phyloP scores from a whole-genome alignment of 225 moss, liverwort and hornwort genomes.

The Straminergon stramineum region DNA sequence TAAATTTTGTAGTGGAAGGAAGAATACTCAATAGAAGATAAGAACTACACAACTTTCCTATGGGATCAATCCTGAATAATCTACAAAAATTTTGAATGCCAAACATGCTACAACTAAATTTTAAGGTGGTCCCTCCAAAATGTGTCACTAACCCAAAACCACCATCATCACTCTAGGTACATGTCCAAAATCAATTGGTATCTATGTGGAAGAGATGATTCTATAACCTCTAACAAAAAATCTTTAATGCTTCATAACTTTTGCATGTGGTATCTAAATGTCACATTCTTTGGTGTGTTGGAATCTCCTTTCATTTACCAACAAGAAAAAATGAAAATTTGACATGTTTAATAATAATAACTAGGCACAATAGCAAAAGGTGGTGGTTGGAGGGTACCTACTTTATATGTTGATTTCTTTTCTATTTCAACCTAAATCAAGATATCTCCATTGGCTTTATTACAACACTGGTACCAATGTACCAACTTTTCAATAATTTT shows the following conservation, averaged over 20 bases:
- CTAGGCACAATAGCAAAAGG: not conserved
- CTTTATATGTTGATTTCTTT: not conserved
- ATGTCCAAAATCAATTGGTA: no score
- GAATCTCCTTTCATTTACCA: not conserved
- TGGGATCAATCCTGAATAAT: not conserved
- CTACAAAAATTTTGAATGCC: not conserved
- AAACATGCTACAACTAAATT: not conserved
- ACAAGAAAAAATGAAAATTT: not conserved
- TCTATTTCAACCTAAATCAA: not conserved
- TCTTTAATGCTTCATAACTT: not conserved
- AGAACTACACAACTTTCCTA: not conserved
- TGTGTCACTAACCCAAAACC: rapidly evolving
- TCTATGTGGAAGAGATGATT: no score
- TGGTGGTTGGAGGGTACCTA: rapidly evolving
- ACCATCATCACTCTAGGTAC: no score
- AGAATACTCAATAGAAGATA: not conserved
- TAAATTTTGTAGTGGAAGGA: no score
- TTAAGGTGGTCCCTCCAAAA: rapidly evolving
- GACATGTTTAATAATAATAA: not conserved
- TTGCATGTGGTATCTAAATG: not conserved
- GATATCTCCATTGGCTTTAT: not conserved
- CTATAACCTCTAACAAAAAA: no score
- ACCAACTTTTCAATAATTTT: not conserved
- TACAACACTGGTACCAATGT: not conserved
- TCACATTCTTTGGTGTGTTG: rapidly evolving